Evolutionary conservation across 2,329 filamentous ascomycete species (phyloP).

Genomic region (Trichophyton equinum): DNA sequence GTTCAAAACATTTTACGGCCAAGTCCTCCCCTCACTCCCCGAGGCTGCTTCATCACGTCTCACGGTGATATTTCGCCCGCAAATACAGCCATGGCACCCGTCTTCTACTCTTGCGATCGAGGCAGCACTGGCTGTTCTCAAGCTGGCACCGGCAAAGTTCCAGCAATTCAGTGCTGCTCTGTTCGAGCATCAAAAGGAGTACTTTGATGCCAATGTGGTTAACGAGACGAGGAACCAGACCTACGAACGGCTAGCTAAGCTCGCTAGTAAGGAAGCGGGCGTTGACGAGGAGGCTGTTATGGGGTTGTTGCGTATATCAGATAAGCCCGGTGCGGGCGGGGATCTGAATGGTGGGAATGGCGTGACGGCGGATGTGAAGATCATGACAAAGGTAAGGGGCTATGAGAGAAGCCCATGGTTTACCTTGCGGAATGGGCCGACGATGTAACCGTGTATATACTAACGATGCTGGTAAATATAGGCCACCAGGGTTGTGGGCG

Average conservation of each 20-base stretch:
- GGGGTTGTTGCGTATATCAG: conserved; percentile 52
- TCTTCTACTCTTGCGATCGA: conserved; percentile 61
- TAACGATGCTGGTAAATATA: conserved; percentile 15
- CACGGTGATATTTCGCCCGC: conserved; percentile 74
- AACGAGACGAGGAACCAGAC: conserved; percentile 75
- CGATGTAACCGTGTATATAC: neutral
- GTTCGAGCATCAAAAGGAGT: conserved; percentile 57
- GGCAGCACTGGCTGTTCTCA: conserved; percentile 68
- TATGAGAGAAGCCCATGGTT: neutral
- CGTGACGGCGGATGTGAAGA: conserved; percentile 75
- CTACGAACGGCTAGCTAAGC: conserved; percentile 62
- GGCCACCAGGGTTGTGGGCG: conserved; percentile 57
- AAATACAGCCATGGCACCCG: conserved; percentile 92
- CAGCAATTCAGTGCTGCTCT: conserved; percentile 64
- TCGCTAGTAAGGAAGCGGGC: conserved; percentile 50
- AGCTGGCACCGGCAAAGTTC: conserved; percentile 57
- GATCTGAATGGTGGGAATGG: conserved; percentile 65
- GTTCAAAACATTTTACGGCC: conserved; percentile 62
- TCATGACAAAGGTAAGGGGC: conserved; percentile 56
- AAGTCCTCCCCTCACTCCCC: conserved; percentile 53
- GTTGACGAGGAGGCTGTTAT: conserved; percentile 60
- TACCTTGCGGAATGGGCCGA: neutral
- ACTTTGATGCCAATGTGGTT: conserved; percentile 75
- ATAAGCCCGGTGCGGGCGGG: conserved; percentile 55
- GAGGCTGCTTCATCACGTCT: conserved; percentile 48